These are phyloP conservation scores for Azolla pinnata DNA, from an alignment of 75 land plant species.

Conservation along the genomic window DNA sequence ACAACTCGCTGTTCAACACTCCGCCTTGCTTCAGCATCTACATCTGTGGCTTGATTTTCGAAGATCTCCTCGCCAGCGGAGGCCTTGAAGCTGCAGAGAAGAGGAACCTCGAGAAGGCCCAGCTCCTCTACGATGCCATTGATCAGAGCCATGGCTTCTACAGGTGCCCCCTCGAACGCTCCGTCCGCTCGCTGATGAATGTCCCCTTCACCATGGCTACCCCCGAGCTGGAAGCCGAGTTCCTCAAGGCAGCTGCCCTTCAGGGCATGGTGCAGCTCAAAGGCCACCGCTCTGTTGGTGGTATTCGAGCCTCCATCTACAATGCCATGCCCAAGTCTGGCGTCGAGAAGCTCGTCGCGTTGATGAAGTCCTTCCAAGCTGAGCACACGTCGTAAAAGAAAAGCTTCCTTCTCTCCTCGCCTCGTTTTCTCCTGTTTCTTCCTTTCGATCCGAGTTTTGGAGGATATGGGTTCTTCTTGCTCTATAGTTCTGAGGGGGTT, in stretches of 20 bases:
- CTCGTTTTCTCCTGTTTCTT: too few species aligned
- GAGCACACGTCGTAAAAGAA: slow-evolving; percentile 36
- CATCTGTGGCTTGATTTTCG: slow-evolving; percentile 88
- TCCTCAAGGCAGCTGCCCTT: slow-evolving; percentile 74
- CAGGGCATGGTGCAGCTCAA: slow-evolving; percentile 90
- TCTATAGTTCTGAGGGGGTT: too few species aligned
- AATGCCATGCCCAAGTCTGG: slow-evolving; percentile 98
- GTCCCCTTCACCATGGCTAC: slow-evolving; percentile 85
- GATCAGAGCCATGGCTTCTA: slow-evolving; percentile 75
- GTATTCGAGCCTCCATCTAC: slow-evolving; percentile 91
- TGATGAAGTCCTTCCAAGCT: slow-evolving; percentile 93
- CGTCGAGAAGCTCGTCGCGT: slow-evolving; percentile 83
- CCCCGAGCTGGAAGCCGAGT: slow-evolving; percentile 73
- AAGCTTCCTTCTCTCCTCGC: too few species aligned
- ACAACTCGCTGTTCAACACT: slow-evolving; percentile 82
- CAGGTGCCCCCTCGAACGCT: slow-evolving; percentile 86
- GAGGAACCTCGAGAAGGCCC: slow-evolving; percentile 76
- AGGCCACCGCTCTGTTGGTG: slow-evolving; percentile 97
- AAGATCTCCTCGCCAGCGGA: slow-evolving; percentile 71
- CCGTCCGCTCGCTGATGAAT: slow-evolving; percentile 90
- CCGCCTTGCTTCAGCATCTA: slow-evolving; percentile 89
- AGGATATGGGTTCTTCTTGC: too few species aligned
- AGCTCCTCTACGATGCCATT: slow-evolving; percentile 69
- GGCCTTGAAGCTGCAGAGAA: slow-evolving; percentile 69
- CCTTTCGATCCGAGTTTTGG: too few species aligned